Evolutionary conservation across 2,329 filamentous ascomycete species (phyloP).

Genomic region (Cytospora schulzeri): DNA sequence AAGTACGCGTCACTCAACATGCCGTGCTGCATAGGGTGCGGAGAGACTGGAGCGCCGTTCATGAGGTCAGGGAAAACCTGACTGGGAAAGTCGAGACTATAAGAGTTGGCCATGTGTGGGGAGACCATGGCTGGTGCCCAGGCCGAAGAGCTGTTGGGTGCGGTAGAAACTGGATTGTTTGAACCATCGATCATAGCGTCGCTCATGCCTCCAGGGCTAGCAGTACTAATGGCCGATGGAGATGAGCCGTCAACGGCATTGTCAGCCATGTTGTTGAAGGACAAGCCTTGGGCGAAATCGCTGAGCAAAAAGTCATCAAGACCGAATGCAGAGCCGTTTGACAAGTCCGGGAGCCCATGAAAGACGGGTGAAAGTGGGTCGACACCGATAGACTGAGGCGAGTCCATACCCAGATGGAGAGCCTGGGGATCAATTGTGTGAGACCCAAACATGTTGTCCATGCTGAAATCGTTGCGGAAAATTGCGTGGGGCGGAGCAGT

Average conservation of each 20-base stretch:
- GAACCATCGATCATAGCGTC: conserved; percentile 88
- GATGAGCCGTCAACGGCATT: conserved; percentile 90
- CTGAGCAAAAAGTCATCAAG: conserved; percentile 22
- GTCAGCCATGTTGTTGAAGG: conserved; percentile 70
- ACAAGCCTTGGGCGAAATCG: conserved; percentile 74
- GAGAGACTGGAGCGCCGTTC: conserved; percentile 72
- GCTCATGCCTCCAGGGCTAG: conserved; percentile 87
- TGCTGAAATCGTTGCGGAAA: conserved; percentile 68
- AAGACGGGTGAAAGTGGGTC: conserved; percentile 65
- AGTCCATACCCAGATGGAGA: conserved; percentile 77
- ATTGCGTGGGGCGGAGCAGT: conserved; percentile 73
- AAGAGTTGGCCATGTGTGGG: conserved; percentile 68
- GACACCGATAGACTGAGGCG: conserved; percentile 66
- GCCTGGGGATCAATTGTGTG: conserved; percentile 71
- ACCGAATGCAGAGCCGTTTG: conserved; percentile 36
- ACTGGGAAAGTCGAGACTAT: conserved; percentile 73
- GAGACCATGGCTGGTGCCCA: conserved; percentile 73
- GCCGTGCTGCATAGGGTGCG: conserved; percentile 73
- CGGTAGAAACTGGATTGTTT: conserved; percentile 60
- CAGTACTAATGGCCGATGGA: conserved; percentile 92
- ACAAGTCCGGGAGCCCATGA: conserved; percentile 59
- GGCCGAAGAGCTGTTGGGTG: conserved; percentile 57
- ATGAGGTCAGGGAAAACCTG: conserved; percentile 78
- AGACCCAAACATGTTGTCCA: conserved; percentile 70
- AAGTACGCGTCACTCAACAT: conserved; percentile 75